Base-by-base conservation (phyloP, 495 filamentous ascomycete genomes). In the Usnea hakonensis region DNA sequence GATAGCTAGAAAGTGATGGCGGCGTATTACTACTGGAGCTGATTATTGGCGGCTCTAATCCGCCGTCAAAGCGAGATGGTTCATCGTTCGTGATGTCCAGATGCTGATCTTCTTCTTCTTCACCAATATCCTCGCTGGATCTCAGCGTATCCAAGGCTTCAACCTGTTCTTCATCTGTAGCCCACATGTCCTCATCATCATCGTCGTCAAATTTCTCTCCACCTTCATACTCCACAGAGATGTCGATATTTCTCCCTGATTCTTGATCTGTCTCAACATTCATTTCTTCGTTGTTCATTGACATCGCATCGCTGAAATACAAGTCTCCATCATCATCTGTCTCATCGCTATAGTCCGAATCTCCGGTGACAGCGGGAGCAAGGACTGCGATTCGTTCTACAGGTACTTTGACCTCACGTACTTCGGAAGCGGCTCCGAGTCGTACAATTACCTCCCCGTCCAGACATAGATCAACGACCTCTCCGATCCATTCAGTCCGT, bases 381-480 rank as follows among this genome's bases (percentile, higher is more conserved):
- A 77, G 73, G 61, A 73, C 69, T 38, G 74, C 63, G 16, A 83
- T 70, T 41, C 75, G 70, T 60, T 86, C 83, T 14, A 74, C 57
- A 3, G 75, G 64, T 48, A 84, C 68, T 16, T 66, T 72, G 55
- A 85, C 65, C 63, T 87, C 84, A 19, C 70, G 68, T 23, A 77
- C 76, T n/a, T 76, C 65, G 19, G 73, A 65, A 30, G 75, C 55
- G 7, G 75, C 78, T 37, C 79, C 79, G 48, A 87, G 71, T 28
- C 83, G 75, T 38, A 87, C 75, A 2, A 74, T 79, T 9, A 85
- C 65, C 6, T 71, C 66, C 2, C 85, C 85, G 68, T 85, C 81
- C 16, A 79, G 66, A 32, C 76, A 74, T 10, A 82, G 71, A 54
- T 81, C 76, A 16, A 85, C 71, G 28, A 87, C 72, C 64, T 84